Evolutionary conservation across 2,329 filamentous ascomycete genomes (phyloP), one percentile per base, ranked within the genome.

Genomic region (Xylaria sp.): DNA sequence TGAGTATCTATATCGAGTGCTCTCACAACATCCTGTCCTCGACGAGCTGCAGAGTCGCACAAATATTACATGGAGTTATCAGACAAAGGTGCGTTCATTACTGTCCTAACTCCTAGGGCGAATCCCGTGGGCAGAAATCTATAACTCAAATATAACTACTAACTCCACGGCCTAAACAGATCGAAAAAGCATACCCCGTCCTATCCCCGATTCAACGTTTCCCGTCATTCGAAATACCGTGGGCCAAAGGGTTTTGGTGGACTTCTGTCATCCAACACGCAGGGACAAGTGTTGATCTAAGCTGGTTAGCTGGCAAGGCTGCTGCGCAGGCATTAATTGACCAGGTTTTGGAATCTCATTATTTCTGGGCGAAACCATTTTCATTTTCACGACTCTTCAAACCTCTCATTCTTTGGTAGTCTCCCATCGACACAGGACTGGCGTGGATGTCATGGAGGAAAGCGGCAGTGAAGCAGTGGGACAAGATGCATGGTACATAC

Each of bases 231-330:
- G 59, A 63, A 44, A 51, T 75, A 18, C 72, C 69, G 25, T 66
- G 68, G 27, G 60, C 53, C 13, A 42, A 70, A 16, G 73, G 73
- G n/a, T 60, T 76, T 9, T 76, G 75, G 74, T 76, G 75, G 74
- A 75, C 75, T 25, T 71, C 73, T 0, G 55, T 72, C 35, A 73
- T 76, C 59, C 68, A 75, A 51, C 60, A 60, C 12, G 63, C 74
- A 5, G 72, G 71, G 13, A 72, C 70, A 13, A 74, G 72, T 1
- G 59, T 76, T 10, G 75, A 77, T 59, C 55, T 73, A 47, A 77
- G 71, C 57, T 76, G 75, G 71, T 48, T 75, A 5, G 73, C 74
- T 13, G 75, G 75, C 29, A 72, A 72, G 35, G 68, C 73, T 44
- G 74, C 72, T 10, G 75, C 74, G 2, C 62, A 74, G 32, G 72